phyloP scores from a whole-genome alignment of 108 stramenopile species.

The Nitzschia palea region DNA sequence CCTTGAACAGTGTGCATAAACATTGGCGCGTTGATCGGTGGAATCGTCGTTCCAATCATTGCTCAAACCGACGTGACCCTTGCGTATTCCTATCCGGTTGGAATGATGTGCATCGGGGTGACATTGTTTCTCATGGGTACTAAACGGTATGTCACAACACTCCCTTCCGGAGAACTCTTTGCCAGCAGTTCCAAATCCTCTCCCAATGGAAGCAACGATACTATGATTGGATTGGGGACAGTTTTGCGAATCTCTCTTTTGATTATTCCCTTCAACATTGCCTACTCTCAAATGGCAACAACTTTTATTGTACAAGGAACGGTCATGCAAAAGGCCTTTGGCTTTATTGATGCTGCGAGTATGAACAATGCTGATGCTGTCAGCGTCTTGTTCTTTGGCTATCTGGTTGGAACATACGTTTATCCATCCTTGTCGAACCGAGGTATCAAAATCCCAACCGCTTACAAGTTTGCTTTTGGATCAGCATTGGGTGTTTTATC shows the following conservation, averaged over 20 bases:
- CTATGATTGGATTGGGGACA: constrained; percentile 39
- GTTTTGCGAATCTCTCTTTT: constrained; percentile 53
- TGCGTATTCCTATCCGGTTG: constrained; percentile 80
- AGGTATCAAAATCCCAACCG: constrained; percentile 74
- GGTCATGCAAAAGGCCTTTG: constrained; percentile 72
- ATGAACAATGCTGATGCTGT: constrained; percentile 86
- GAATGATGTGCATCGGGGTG: constrained; percentile 61
- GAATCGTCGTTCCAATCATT: constrained; percentile 70
- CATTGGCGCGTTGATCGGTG: constrained; percentile 81
- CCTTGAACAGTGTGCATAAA: constrained; percentile 71
- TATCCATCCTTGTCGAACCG: constrained; percentile 67
- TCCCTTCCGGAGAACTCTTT: constrained; percentile 38
- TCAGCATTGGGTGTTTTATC: constrained; percentile 68
- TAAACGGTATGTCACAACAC: constrained; percentile 57
- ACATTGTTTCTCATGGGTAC: constrained; percentile 64
- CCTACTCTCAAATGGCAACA: constrained; percentile 87
- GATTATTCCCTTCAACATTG: constrained; percentile 83
- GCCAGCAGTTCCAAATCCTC: constrained; percentile 8
- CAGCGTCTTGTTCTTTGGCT: constrained; percentile 72
- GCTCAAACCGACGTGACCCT: constrained; percentile 70
- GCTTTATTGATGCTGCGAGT: constrained; percentile 80
- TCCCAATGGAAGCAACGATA: neutral
- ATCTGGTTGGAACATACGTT: constrained; percentile 57
- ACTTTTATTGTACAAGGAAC: constrained; percentile 86
- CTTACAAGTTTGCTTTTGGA: constrained; percentile 86